phyloP scores from a whole-genome alignment of 2,329 filamentous ascomycete species.

The Hypoxylon sp. region DNA sequence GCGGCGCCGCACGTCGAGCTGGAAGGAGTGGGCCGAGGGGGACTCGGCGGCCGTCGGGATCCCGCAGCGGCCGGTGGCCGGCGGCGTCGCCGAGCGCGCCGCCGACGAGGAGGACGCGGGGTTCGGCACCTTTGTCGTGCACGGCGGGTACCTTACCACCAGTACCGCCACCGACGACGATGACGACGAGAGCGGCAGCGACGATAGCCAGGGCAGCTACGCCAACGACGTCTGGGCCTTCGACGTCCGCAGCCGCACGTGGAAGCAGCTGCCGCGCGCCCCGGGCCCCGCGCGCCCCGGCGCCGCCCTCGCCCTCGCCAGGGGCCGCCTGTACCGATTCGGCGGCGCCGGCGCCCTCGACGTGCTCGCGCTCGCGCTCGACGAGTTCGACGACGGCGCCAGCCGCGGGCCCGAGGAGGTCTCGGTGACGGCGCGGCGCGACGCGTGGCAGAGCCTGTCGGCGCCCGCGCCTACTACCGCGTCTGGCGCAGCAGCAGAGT shows the following conservation, averaged over 20 bases:
- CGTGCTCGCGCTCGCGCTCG: slow-evolving; percentile 65
- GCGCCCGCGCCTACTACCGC: slow-evolving; percentile 50
- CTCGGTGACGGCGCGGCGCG: slow-evolving; percentile 59
- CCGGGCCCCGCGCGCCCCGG: slow-evolving; percentile 73
- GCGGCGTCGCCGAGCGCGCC: slow-evolving; percentile 63
- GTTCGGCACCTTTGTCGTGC: slow-evolving; percentile 74
- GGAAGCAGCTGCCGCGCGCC: slow-evolving; percentile 73
- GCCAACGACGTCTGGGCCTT: slow-evolving; percentile 80
- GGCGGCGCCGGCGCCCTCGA: slow-evolving; percentile 85
- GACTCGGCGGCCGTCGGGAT: slow-evolving; percentile 62
- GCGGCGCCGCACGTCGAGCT: slow-evolving; percentile 54
- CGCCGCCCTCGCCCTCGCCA: slow-evolving; percentile 69
- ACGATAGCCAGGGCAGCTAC: too few relatives aligned
- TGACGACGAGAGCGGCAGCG: too few relatives aligned
- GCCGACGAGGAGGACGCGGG: slow-evolving; percentile 68
- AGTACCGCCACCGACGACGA: slow-evolving; percentile 69
- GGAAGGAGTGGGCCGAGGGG: slow-evolving; percentile 64
- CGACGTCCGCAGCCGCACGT: slow-evolving; percentile 67
- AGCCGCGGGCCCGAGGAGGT: slow-evolving; percentile 58
- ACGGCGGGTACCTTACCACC: slow-evolving; percentile 74
- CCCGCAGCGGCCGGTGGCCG: slow-evolving; percentile 66
- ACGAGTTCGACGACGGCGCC: slow-evolving; percentile 60
- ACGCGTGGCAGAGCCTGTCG: slow-evolving; percentile 62
- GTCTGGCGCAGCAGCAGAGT: slow-evolving; percentile 46
- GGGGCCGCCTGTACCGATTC: slow-evolving; percentile 76